Conservation (phyloP, 179 eudicot genomes). For the Beta lomatogona region DNA sequence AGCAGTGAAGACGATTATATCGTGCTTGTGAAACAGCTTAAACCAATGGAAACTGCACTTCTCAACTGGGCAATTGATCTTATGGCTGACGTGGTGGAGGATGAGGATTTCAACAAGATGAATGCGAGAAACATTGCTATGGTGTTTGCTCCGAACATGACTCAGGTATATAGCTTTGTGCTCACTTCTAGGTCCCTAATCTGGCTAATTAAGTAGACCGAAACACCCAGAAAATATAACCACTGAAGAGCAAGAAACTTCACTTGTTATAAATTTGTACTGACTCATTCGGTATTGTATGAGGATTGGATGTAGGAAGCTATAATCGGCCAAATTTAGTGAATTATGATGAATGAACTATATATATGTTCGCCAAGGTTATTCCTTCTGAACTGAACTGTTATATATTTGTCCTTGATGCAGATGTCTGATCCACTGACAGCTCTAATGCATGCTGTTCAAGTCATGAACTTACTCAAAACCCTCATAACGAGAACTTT, state of each 20-base stretch:
- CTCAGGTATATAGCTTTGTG: slow-evolving; percentile 54
- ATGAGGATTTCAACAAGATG: slow-evolving; percentile 88
- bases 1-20: slow-evolving; percentile 69
- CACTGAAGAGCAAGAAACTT: not conserved
- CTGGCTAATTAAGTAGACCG: not conserved
- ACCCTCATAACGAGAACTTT: slow-evolving; percentile 74
- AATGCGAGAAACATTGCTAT: slow-evolving; percentile 92
- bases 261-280: not conserved
- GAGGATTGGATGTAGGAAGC: not conserved
- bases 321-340: not conserved
- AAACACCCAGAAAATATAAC: not conserved
- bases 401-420: not conserved
- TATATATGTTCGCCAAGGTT: not conserved
- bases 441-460: slow-evolving; percentile 95
- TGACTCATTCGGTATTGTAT: not conserved
- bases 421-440: slow-evolving; percentile 99
- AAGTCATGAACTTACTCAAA: slow-evolving; percentile 93
- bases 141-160: slow-evolving; percentile 99
- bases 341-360: not conserved
- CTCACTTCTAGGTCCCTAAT: not conserved
- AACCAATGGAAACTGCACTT: slow-evolving; percentile 76
- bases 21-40: slow-evolving; percentile 68
- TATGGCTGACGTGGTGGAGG: slow-evolving; percentile 95
- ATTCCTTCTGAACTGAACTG: not conserved
- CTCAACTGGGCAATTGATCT: slow-evolving; percentile 93